A percentile compares a stretch with the other conserved stretches of the same genome.
phyloP scores from a whole-genome alignment of 768 basidiomycete genomes.

The Pleurotus ostreatus region DNA sequence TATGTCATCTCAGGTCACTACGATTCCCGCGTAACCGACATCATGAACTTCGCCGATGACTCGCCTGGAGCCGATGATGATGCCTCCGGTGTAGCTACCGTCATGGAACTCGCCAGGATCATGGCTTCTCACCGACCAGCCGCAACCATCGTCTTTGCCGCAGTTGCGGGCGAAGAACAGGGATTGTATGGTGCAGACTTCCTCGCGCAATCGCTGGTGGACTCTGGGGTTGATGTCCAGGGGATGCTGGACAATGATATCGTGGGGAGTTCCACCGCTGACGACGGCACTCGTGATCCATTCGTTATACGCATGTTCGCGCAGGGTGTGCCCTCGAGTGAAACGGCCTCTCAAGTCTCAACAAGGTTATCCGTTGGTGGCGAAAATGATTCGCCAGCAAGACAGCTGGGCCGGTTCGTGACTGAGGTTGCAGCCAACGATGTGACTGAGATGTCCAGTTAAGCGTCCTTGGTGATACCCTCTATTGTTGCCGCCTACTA shows the following conservation, averaged over 20 bases:
- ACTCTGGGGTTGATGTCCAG: constrained; percentile 44
- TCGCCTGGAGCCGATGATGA: constrained; percentile 54
- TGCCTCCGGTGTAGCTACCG: constrained; percentile 50
- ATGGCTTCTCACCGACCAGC: constrained; percentile 42
- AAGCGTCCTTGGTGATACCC: constrained; percentile 8
- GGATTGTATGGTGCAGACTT: constrained; percentile 45
- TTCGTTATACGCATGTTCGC: constrained; percentile 49
- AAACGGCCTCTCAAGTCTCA: constrained; percentile 31
- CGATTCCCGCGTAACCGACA: constrained; percentile 41
- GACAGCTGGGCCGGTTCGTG: constrained; percentile 47
- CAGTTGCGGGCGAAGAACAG: constrained; percentile 51
- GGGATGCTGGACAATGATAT: constrained; percentile 59
- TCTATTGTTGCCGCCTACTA: not conserved
- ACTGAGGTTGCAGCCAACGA: constrained; percentile 46
- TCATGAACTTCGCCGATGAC: constrained; percentile 37
- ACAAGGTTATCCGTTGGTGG: constrained; percentile 38
- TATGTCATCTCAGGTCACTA: constrained; percentile 56
- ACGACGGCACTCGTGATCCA: constrained; percentile 41
- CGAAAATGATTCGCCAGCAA: constrained; percentile 51
- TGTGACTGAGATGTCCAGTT: constrained; percentile 48
- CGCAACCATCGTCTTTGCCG: constrained; percentile 50
- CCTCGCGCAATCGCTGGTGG: constrained; percentile 39
- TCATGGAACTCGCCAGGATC: constrained; percentile 48
- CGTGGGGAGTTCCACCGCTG: constrained; percentile 46
- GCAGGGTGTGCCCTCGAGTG: constrained; percentile 44